phyloP scores from a whole-genome alignment of 768 basidiomycete species.

The Daedalea quercina region DNA sequence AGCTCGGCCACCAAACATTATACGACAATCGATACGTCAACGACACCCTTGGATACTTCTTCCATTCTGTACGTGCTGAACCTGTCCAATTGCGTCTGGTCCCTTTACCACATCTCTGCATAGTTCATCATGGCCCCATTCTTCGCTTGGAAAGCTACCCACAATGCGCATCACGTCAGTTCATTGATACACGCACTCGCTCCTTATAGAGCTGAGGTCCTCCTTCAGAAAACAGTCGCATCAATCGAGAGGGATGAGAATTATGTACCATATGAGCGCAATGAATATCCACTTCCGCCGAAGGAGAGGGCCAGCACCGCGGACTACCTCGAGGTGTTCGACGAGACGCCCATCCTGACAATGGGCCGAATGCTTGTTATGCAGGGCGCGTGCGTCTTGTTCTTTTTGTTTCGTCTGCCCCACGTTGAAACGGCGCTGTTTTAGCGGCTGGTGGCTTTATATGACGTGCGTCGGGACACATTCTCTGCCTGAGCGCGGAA shows the following conservation, averaged over 20 bases:
- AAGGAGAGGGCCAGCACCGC: constrained; percentile 15
- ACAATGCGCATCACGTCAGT: constrained; percentile 25
- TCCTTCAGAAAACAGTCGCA: constrained; percentile 22
- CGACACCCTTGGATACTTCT: constrained; percentile 21
- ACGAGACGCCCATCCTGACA: constrained; percentile 25
- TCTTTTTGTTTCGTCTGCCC: neutral
- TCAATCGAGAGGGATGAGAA: constrained; percentile 26
- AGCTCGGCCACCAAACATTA: constrained; percentile 25
- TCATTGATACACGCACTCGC: no score
- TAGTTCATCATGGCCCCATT: constrained; percentile 25
- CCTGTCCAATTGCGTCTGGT: neutral
- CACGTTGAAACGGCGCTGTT: neutral
- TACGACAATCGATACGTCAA: constrained; percentile 20
- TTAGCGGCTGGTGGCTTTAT: constrained; percentile 23
- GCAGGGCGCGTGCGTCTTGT: constrained; percentile 19
- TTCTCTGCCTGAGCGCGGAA: neutral
- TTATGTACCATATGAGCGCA: constrained; percentile 22
- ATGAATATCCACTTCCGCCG: constrained; percentile 20
- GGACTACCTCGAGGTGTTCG: constrained; percentile 25
- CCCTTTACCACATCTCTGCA: neutral
- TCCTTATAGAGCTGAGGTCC: no score
- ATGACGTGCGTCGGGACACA: constrained; percentile 9
- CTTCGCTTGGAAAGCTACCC: constrained; percentile 25
- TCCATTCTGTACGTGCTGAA: constrained; percentile 17
- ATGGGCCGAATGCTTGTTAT: constrained; percentile 21